Evolutionary conservation across 1,284 basidiomycete genomes (phyloP), one percentile per base, ranked within the genome.

Genomic region (Volvariella surrecta): DNA sequence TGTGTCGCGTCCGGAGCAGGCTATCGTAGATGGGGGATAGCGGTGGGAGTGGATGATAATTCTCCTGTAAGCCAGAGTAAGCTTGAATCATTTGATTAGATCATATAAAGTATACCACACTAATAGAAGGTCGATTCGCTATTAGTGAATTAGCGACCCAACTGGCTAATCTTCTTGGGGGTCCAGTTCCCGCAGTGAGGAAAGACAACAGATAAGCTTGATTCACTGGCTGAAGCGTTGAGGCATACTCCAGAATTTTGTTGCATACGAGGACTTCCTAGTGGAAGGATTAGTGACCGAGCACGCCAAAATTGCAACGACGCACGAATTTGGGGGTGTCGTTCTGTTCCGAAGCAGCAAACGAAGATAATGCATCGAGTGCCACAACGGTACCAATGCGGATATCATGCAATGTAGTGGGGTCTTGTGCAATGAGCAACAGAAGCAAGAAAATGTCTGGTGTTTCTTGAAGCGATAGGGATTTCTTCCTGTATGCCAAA

Each of bases 371-470:
- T 18, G 54, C 48, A 42, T 80, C 66, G 21, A 82, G 54, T 1
- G 69, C 63, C 4, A 60, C 48, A 40, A 64, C 65, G 38, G 82
- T 57, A 13, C 74, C 73, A 28, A 57, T 59, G 38, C 59, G 61
- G 8, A 79, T 58, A 10, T 72, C 68, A 2, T 57, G 50, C 1
- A 68, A 58, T 15, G 70, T 70, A 4, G 63, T 56, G 0, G 65
- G 57, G 51, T 86, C 83, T 48, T 82, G 67, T 2, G 66, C 77
- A 17, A 86, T 56, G 2, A 81, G 58, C 4, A 79, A 47, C 37
- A 86, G 52, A 1, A 64, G 56, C 37, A 76, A 50, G 4, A 79
- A 51, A n/a, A 76, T 54, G 43, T 74, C 66, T 2, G 73, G 65
- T 2, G 73, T 55, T n/a, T 79, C 75, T 61, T n/a, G 34, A 35